Percentiles rank a stretch among this genome's conserved stretches.
phyloP scores from a whole-genome alignment of 148 eudicot genomes.

The Polygonum maritimum region DNA sequence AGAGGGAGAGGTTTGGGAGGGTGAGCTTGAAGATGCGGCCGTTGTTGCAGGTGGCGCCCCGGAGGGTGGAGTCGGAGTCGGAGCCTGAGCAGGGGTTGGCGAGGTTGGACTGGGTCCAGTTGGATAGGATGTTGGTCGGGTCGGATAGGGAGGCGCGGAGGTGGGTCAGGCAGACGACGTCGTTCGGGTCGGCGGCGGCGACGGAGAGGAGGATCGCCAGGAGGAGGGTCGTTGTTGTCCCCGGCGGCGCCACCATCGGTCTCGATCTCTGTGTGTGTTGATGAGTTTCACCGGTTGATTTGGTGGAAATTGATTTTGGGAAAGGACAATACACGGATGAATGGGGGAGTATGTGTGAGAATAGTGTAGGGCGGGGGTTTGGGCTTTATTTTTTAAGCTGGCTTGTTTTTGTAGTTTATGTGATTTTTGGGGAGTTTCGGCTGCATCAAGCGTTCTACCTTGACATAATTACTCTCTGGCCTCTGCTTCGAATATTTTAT shows the following conservation, averaged over 20 bases:
- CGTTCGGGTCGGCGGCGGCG: slow-evolving; percentile 40
- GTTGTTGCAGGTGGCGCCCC: slow-evolving; percentile 66
- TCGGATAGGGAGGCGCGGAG: slow-evolving; percentile 33
- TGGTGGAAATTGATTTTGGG: too few relatives aligned
- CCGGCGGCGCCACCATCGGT: neutral
- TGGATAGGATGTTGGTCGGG: slow-evolving; percentile 32
- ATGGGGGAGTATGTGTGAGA: too few relatives aligned
- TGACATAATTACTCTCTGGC: neutral
- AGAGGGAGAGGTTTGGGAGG: slow-evolving; percentile 29
- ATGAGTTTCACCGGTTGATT: too few relatives aligned
- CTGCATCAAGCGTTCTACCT: neutral
- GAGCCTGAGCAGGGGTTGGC: slow-evolving; percentile 33
- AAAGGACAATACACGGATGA: neutral
- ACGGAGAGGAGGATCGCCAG: neutral
- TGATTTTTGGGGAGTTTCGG: neutral
- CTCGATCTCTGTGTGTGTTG: too few relatives aligned
- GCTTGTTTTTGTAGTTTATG: neutral
- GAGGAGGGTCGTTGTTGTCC: neutral
- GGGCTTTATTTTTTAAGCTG: neutral
- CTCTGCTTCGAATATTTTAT: neutral
- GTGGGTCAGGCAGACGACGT: slow-evolving; percentile 40
- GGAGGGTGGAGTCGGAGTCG: slow-evolving; percentile 33
- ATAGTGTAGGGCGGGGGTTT: slow-evolving; percentile 5
- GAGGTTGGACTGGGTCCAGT: slow-evolving; percentile 42
- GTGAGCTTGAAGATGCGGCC: slow-evolving; percentile 57